Evolutionary conservation across 176 grass and related monocot genomes (phyloP), one percentile per base, ranked within the genome.

Genomic region (Zea mays): DNA sequence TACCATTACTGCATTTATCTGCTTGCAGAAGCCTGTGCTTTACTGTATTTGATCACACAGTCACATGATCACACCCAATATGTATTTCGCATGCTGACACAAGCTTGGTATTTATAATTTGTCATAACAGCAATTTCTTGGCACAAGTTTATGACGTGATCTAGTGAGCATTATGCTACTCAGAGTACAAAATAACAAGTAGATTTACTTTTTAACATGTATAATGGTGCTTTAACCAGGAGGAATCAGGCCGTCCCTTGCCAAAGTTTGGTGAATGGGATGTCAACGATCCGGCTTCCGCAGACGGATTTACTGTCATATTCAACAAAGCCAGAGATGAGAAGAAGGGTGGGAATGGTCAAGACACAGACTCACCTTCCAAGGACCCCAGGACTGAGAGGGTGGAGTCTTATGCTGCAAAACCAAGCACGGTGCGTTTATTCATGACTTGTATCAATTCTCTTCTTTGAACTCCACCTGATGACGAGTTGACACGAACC

Each of bases 321-420:
- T 97, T 97, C 78, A 97, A 93, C 93, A 97, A 97, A 81, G 93
- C 93, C 50, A 92, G 93, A 63, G 90, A 97, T 76, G 93, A 97
- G 83, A 93, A 89, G 11, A 97, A 93, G 71, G 82, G 72, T 36
- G 92, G 86, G 1, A 90, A 86, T 82, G 86, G 83, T 5, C 88
- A 94, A 48, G 92, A 88, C 14, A 88, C 85, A 0, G 88, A 91
- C 4, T 91, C 92, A 19, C 92, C 92, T 64, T 61, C 52, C 76
- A 94, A 94, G 68, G 83, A 91, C 14, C 19, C 76, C 21, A 86
- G 83, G 85, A 88, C 63, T 62, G 65, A 88, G 55, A 77, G 80
- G 77, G 62, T 57, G 41, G 76, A 69, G 20, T 81, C 82, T 49
- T 88, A 88, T 67, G 43, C 80, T 20, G 48, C 88, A 51, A 87